Evolutionary conservation across 345 rosid genomes (phyloP), one percentile per base, ranked within the genome.

Genomic region (Schrenkiella parvula): DNA sequence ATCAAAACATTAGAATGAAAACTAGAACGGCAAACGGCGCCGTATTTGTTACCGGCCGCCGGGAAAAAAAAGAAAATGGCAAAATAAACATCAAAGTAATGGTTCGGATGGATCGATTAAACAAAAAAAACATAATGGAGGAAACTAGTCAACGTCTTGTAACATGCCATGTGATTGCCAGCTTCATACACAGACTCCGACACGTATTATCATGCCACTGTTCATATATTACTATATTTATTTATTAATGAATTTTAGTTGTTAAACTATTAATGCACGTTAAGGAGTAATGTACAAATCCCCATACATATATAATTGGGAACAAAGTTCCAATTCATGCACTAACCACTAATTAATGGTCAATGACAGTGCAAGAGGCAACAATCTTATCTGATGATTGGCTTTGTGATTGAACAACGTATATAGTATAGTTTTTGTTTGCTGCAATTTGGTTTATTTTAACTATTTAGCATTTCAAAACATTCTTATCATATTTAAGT

Each of bases 161-260:
- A 76, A 81, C 89, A 83, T 60, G 34, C 86, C 91, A 88, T 82
- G 95, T 88, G 91, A 78, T 60, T 72, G 85, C 84, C 91, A 83
- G 80, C 91, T 67, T 56, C 66, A 62, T 12, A 68, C 43, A 69
- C 46, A 68, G 42, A 54, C 65, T 48, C 75, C 54, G 66, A 70
- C 80, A 70, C 18, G 60, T 55, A 63, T 64, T 53, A 60, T 68
- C 79, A 61, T 47, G 61, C 44, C 0, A 66, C 52, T 26, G 12
- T 39, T 47, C 41, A 18, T 31, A 42, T 64, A 54, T 4, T 56
- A 66, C 1, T 54, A 35, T 46, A 21, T 47, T 47, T 10, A 10
- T 47, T 8, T 19, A 35, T 26, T 26, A 19, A 1, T 12, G 6
- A 55, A 62, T 39, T 71, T 19, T 61, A 62, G 21, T 70, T 23